Evolutionary conservation across 257 asterid species (phyloP).

Genomic region (Penstemon eatonii): DNA sequence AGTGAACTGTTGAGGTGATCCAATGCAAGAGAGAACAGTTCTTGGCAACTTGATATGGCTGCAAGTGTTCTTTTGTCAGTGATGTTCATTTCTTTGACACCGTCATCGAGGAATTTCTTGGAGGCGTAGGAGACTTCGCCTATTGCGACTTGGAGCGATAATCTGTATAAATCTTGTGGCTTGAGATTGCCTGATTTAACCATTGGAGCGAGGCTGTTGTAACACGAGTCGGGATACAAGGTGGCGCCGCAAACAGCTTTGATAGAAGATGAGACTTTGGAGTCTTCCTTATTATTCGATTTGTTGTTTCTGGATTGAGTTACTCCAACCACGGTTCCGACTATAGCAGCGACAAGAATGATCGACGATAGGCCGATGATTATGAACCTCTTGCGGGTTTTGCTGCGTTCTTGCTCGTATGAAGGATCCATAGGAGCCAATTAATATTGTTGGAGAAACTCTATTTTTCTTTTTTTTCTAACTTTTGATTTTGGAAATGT

Average conservation of each 20-base stretch:
- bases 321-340: no score
- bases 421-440: no score
- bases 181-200: slow-evolving; percentile 27
- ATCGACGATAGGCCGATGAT: no score
- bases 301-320: no score
- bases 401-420: no score
- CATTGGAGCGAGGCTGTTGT: slow-evolving; percentile 31
- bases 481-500: no score
- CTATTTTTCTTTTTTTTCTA: no score
- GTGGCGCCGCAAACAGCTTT: slow-evolving; percentile 33
- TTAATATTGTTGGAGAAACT: no score
- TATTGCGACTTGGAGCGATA: slow-evolving; percentile 34
- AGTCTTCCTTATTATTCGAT: no score
- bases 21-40: slow-evolving; percentile 35
- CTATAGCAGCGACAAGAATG: no score
- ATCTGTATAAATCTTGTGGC: slow-evolving; percentile 34
- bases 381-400: no score
- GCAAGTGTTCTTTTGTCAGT: slow-evolving; percentile 26
- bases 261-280: slow-evolving; percentile 1
- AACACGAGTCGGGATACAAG: slow-evolving; percentile 34
- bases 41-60: slow-evolving; percentile 36
- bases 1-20: slow-evolving; percentile 43
- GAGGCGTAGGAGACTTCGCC: slow-evolving; percentile 31
- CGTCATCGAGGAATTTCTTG: slow-evolving; percentile 17
- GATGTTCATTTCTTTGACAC: slow-evolving; percentile 20